A percentile compares a stretch with the other conserved stretches of the same genome.
Evolutionary conservation across 108 stramenopile genomes (phyloP).

Genomic region (Schizochytrium sp.): DNA sequence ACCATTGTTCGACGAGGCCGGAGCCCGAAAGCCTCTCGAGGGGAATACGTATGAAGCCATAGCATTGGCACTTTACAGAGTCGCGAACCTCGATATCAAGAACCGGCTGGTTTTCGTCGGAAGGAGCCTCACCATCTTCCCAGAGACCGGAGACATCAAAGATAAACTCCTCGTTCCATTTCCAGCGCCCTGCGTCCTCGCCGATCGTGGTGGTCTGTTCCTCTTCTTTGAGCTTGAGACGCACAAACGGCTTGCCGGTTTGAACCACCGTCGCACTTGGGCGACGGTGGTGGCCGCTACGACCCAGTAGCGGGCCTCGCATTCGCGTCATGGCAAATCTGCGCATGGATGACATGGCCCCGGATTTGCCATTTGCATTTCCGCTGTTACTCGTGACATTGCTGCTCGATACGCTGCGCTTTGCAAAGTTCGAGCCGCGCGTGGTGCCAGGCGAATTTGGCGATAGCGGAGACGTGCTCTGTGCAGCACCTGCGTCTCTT

Average conservation of each 20-base stretch:
- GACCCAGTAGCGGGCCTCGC: neutral
- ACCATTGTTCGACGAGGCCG: neutral
- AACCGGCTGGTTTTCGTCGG: neutral
- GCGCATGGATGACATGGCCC: neutral
- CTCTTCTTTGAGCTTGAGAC: neutral
- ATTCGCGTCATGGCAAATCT: neutral
- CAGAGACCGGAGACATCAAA: neutral
- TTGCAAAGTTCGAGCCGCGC: no score
- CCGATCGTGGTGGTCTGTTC: neutral
- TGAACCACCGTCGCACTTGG: neutral
- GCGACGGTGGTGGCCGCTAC: neutral
- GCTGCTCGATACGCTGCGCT: no score
- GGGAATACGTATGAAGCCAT: neutral
- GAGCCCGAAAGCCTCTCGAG: neutral
- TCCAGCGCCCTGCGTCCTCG: neutral
- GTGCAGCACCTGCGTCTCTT: no score
- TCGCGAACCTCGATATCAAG: neutral
- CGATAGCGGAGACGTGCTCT: no score
- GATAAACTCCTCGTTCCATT: constrained; percentile 4
- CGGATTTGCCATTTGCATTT: neutral
- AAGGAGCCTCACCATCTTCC: neutral
- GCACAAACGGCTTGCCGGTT: neutral
- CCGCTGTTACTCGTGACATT: no score
- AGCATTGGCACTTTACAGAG: neutral
- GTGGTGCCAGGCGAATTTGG: no score